These are phyloP conservation scores for Diversispora eburnea DNA, from an alignment of 192 early-diverging fungal genomes.

Conservation along the genomic window DNA sequence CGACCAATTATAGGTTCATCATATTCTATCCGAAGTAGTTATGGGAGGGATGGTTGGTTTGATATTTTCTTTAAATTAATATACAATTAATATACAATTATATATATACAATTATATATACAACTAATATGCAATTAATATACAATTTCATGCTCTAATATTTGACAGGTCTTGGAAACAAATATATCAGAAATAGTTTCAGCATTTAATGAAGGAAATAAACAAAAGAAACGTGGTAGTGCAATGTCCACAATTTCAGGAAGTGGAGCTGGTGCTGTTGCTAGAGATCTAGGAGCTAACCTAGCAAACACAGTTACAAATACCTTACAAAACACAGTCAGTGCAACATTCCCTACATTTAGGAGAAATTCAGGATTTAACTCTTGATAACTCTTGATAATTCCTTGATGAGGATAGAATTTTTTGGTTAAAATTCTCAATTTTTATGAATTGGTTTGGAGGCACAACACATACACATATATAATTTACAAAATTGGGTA, in stretches of 20 bases:
- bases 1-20: slow-evolving; percentile 50
- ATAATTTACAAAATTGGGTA: too few species aligned
- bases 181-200: slow-evolving; percentile 72
- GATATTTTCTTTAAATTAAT: neutral
- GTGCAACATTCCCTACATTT: slow-evolving; percentile 3
- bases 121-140: too few species aligned
- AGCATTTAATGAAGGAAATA: slow-evolving; percentile 57
- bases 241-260: slow-evolving; percentile 18
- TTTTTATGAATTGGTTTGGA: too few species aligned
- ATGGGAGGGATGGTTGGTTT: slow-evolving; percentile 80
- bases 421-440: too few species aligned
- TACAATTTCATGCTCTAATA: too few species aligned
- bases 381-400: neutral
- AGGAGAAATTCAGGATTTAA: slow-evolving; percentile 12
- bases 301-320: slow-evolving; percentile 11
- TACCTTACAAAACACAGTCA: slow-evolving; percentile 20
- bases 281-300: slow-evolving; percentile 25
- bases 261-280: slow-evolving; percentile 25
- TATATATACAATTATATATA: neutral
- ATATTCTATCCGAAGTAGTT: slow-evolving; percentile 83
- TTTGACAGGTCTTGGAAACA: slow-evolving; percentile 62
- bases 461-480: too few species aligned
- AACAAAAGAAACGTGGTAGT: slow-evolving; percentile 48
- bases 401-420: too few species aligned
- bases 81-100: neutral